Percentiles rank a stretch among this genome's conserved stretches.
phyloP scores from a whole-genome alignment of 2,329 filamentous ascomycete genomes.

The Aspergillus sp. region DNA sequence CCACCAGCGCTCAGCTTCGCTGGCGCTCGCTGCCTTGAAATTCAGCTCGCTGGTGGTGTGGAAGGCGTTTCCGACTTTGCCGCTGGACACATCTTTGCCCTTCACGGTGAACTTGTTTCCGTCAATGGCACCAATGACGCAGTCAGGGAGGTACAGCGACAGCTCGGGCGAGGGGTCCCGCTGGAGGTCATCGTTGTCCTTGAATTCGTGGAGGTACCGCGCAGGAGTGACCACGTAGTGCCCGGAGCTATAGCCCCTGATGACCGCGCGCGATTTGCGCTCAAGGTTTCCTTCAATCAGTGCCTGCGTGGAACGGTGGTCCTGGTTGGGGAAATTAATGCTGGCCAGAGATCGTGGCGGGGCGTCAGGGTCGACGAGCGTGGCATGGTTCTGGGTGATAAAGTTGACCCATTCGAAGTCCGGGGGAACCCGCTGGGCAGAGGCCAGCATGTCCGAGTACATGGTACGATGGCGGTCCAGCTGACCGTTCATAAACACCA shows the following conservation, averaged over 20 bases:
- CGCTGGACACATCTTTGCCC: conserved; percentile 83
- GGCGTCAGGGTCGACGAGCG: conserved; percentile 74
- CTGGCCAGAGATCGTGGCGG: conserved; percentile 70
- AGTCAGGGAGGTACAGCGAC: conserved; percentile 89
- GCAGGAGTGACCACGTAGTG: conserved; percentile 91
- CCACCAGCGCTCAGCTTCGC: conserved; percentile 83
- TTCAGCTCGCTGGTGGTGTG: conserved; percentile 73
- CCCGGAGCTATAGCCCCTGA: conserved; percentile 70
- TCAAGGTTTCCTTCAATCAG: conserved; percentile 86
- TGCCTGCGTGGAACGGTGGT: conserved; percentile 74
- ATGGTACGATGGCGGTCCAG: conserved; percentile 76
- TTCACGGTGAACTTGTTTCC: conserved; percentile 91
- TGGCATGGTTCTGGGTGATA: conserved; percentile 63
- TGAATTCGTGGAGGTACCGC: conserved; percentile 93
- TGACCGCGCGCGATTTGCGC: conserved; percentile 84
- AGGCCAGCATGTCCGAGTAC: conserved; percentile 78
- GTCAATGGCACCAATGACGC: conserved; percentile 67
- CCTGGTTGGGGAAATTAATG: conserved; percentile 84
- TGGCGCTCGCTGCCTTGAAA: conserved; percentile 82
- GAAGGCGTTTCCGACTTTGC: conserved; percentile 74
- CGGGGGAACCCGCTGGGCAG: conserved; percentile 70
- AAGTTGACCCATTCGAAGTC: conserved; percentile 95
- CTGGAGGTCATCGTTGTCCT: conserved; percentile 74
- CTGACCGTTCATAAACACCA: conserved; percentile 74
- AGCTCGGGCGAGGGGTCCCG: conserved; percentile 68